Base-by-base conservation (phyloP, 768 basidiomycete genomes). In the Dacryopinax primogenitus region DNA sequence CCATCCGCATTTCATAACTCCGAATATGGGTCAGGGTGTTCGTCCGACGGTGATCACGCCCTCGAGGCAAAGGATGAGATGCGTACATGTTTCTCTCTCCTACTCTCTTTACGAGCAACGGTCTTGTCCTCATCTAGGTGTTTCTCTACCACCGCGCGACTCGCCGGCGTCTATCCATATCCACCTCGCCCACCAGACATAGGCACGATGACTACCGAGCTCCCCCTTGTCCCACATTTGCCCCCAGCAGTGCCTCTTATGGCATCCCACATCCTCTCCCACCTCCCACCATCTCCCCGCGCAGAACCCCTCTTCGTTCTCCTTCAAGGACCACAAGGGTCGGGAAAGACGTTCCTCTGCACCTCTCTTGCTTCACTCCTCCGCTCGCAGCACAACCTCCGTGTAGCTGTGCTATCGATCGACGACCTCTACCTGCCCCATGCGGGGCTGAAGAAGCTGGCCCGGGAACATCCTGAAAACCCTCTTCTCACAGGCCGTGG, bases 301-400 rank as follows among this genome's bases (percentile, higher is more conserved):
- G 30, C 37, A 3, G 67, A 67, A 26, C 92, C 94, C 1, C 77
- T 96, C 16, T 87, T 96, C 67, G 84, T 94, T 13, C 92, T 86
- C 1, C 72, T 96, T 16, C 94, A 96, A 76, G 94, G 94, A 0
- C 92, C 94, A 0, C 94, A 97, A 75, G 94, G 94, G 12, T 89
- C 88, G 63, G 93, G 94, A 34, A 98, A 98, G 78, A 87, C 92
- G 0, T 91, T 82, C 72, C 79, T 92, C 30, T 84, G 89, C 3
- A 78, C 80, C 15, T 69, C 67, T 58, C 65, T 65, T 64, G 64
- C 68, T 9, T 67, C 71, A 12, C 47, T 63, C 12, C 71, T 76
- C n/a, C 62, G 77, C 51, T 73, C 75, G 26, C 70, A 78, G 3
- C 83, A 83, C 65, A 72, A 76, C 3, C 79, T 89, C 13, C 79